Evolutionary conservation across 345 rosid species (phyloP), one percentile per base, ranked within the genome.

Genomic region (Trapa bicornis): DNA sequence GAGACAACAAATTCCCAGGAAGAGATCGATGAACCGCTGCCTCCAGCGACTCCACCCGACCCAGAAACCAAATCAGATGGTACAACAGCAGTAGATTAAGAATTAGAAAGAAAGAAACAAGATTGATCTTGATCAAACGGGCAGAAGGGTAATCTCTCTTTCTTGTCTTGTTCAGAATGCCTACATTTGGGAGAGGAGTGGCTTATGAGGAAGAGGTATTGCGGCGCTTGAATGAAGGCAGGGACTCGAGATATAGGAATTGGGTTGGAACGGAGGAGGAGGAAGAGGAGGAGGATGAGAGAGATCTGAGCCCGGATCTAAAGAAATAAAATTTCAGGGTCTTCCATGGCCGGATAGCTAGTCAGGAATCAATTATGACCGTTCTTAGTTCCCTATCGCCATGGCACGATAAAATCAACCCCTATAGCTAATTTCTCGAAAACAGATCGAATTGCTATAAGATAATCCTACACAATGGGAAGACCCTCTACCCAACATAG

Each of bases 21-120:
- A 87, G 80, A 83, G 96, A 92, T 92, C 96, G 96, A 92, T 92
- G 87, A 92, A 92, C 98, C 92, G 90, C 98, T 92, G 98, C 94
- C 87, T 92, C 98, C 96, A 89, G 86, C 73, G 92, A 83, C 82
- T 76, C 79, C 80, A 72, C 68, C 63, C 64, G 0, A 43, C 65
- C 64, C 68, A 45, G 61, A 70, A 62, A 73, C 65, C 69, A 45
- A n/a, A 53, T 41, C 41, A 37, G 37, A 67, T 37, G 41, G 37
- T 13, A 35, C 5, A 41, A 39, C 56, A 67, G 65, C 66, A 17
- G 68, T 17, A 22, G 39, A 66, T 16, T 11, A 37, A n/a, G 65
- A 67, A 65, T 36, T 22, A 22, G 29, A 22, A 22, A 22, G 29
- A 22, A 22, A 22, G 29, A 41, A 41, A 41, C 43, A 8, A 41